Percentiles rank a stretch among this genome's conserved stretches.
Conservation (phyloP, 2,329 filamentous ascomycete genomes). For the Microdochium nivale region DNA sequence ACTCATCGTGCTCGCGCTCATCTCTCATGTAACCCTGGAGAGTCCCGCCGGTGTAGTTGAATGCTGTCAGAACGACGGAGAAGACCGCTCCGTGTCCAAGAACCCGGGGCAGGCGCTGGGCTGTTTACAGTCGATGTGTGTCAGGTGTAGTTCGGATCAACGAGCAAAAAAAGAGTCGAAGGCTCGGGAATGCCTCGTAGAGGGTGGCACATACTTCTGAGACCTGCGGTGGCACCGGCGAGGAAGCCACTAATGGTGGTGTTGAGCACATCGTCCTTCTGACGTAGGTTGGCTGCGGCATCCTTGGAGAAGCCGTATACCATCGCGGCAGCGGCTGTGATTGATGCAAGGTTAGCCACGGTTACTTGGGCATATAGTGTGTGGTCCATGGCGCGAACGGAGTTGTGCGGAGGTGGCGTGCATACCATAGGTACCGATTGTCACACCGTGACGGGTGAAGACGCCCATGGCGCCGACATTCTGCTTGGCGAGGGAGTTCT, state of each 20-base stretch:
- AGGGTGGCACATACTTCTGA: slow-evolving; percentile 52
- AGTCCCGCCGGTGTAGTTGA: slow-evolving; percentile 53
- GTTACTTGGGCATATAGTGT: not conserved
- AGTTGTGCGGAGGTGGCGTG: not conserved
- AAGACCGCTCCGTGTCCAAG: slow-evolving; percentile 52
- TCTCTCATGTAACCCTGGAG: slow-evolving; percentile 38
- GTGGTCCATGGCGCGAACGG: not conserved
- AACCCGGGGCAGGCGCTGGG: slow-evolving; percentile 52
- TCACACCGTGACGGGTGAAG: slow-evolving; percentile 69
- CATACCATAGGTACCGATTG: slow-evolving; percentile 53
- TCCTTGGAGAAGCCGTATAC: slow-evolving; percentile 70
- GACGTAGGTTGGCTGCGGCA: slow-evolving; percentile 74
- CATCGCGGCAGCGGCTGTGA: slow-evolving; percentile 57
- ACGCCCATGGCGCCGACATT: slow-evolving; percentile 77
- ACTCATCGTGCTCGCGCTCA: slow-evolving; percentile 57
- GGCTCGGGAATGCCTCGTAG: not conserved
- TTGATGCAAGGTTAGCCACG: slow-evolving; percentile 23
- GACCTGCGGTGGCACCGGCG: slow-evolving; percentile 62
- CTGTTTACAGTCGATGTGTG: slow-evolving; percentile 25
- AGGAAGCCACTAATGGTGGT: slow-evolving; percentile 68
- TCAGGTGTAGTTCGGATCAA: not conserved
- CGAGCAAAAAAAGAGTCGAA: slow-evolving; percentile 3
- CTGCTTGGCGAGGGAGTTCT: slow-evolving; percentile 76
- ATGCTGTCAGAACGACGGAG: slow-evolving; percentile 46
- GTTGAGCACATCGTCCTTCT: slow-evolving; percentile 75